Conservation (phyloP, 2,329 filamentous ascomycete genomes). For the Penicillium sp. region DNA sequence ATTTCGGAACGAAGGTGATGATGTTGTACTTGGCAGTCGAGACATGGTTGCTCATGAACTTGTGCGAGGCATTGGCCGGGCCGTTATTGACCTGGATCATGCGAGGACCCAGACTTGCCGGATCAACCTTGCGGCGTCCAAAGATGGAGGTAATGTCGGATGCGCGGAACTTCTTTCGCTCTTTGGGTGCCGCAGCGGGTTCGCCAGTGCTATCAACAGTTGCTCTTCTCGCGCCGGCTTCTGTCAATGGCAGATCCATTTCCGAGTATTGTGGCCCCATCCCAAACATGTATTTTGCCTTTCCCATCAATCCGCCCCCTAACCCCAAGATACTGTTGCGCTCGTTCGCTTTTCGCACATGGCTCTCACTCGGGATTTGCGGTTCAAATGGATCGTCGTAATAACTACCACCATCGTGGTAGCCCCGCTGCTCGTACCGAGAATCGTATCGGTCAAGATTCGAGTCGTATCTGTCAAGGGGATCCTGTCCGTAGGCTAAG, state of each 20-base stretch:
- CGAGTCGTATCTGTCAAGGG: conserved; percentile 63
- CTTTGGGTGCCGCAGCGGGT: conserved; percentile 45
- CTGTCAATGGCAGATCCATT: conserved; percentile 95
- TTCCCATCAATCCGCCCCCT: conserved; percentile 83
- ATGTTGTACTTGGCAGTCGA: conserved; percentile 98
- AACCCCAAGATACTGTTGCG: conserved; percentile 87
- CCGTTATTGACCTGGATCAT: conserved; percentile 97
- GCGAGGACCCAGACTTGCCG: conserved; percentile 84
- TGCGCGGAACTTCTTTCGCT: conserved; percentile 64
- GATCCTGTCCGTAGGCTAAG: conserved; percentile 4
- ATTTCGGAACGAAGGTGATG: conserved; percentile 92
- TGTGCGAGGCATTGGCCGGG: conserved; percentile 83
- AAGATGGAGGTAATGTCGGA: conserved; percentile 92
- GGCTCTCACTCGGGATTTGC: conserved; percentile 47
- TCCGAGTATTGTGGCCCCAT: conserved; percentile 88
- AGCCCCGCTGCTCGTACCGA: conserved; percentile 43
- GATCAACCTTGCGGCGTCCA: conserved; percentile 79
- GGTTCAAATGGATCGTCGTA: conserved; percentile 51
- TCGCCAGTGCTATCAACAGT: conserved; percentile 47
- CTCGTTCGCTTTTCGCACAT: conserved; percentile 63
- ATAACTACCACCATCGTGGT: conserved; percentile 69
- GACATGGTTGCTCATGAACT: conserved; percentile 94
- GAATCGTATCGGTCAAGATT: conserved; percentile 3
- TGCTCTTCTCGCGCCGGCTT: conserved; percentile 60
- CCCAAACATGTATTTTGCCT: conserved; percentile 85